Conservation (phyloP, 2,329 filamentous ascomycete genomes). For the Penicillium oxalicum region DNA sequence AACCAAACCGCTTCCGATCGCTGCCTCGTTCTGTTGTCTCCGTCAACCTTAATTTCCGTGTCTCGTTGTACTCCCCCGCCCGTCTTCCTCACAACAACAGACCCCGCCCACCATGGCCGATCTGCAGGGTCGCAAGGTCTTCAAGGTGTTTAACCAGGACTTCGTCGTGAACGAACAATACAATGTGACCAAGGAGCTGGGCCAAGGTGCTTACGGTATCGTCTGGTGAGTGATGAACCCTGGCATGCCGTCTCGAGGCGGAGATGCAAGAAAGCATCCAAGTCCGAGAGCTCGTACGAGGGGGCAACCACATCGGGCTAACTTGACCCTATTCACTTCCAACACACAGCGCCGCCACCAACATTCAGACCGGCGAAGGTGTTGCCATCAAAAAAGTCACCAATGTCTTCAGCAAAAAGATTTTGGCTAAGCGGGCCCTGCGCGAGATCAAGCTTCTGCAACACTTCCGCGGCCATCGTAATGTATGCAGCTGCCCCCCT, state of each 20-base stretch:
- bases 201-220: slow-evolving; percentile 96
- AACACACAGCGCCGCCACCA: slow-evolving; percentile 71
- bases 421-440: slow-evolving; percentile 93
- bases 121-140: slow-evolving; percentile 73
- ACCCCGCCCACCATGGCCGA: slow-evolving; percentile 47
- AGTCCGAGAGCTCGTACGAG: not conserved
- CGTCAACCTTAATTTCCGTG: not conserved
- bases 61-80: not conserved
- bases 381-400: slow-evolving; percentile 99
- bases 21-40: not conserved
- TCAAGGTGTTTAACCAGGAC: slow-evolving; percentile 99
- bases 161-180: slow-evolving; percentile 98
- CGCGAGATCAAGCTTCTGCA: slow-evolving; percentile 98
- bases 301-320: not conserved
- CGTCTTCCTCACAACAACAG: not conserved
- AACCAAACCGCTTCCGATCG: not conserved
- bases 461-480: slow-evolving; percentile 88
- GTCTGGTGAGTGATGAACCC: slow-evolving; percentile 65
- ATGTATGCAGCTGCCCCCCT: slow-evolving; percentile 47
- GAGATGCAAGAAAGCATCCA: not conserved
- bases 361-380: slow-evolving; percentile 82
- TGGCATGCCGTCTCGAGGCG: too few species aligned
- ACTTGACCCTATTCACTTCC: not conserved
- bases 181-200: slow-evolving; percentile 96
- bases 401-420: slow-evolving; percentile 99